Percentiles rank a stretch among this genome's conserved stretches.
phyloP scores from a whole-genome alignment of 306 rosid species.

The Argentina anserina region DNA sequence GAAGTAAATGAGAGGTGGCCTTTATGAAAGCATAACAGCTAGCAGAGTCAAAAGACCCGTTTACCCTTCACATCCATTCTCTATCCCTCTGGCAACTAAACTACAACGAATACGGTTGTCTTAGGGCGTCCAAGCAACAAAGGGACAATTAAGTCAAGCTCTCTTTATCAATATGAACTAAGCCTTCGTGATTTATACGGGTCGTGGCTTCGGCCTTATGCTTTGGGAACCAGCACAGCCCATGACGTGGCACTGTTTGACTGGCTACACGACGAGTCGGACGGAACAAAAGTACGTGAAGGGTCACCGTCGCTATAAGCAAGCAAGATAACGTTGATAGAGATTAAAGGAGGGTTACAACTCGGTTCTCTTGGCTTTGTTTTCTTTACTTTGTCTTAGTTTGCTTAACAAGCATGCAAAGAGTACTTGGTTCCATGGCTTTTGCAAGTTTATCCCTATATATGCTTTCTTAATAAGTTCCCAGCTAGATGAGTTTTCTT shows the following conservation, averaged over 20 bases:
- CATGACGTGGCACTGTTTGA: background rate
- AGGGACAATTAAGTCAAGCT: background rate
- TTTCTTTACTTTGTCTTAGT: background rate
- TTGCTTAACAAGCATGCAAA: slow-evolving; percentile 1
- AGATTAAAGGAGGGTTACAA: background rate
- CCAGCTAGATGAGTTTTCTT: too few relatives aligned
- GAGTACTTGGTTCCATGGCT: background rate
- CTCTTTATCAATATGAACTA: background rate
- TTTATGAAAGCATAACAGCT: slow-evolving; percentile 12
- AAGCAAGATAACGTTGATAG: background rate
- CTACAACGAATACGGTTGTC: background rate
- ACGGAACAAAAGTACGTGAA: background rate
- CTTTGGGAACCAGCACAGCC: background rate
- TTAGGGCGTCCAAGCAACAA: background rate
- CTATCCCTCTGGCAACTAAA: background rate
- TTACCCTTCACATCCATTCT: background rate
- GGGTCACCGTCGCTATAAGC: background rate
- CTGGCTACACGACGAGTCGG: background rate
- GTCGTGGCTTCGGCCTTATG: background rate
- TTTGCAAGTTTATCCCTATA: background rate
- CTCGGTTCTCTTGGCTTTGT: background rate
- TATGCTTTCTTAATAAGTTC: background rate
- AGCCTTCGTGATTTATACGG: background rate
- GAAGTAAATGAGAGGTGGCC: slow-evolving; percentile 36
- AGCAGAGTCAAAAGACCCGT: background rate